Base-by-base conservation (phyloP, 306 rosid species). In the Sicyos baderoa region DNA sequence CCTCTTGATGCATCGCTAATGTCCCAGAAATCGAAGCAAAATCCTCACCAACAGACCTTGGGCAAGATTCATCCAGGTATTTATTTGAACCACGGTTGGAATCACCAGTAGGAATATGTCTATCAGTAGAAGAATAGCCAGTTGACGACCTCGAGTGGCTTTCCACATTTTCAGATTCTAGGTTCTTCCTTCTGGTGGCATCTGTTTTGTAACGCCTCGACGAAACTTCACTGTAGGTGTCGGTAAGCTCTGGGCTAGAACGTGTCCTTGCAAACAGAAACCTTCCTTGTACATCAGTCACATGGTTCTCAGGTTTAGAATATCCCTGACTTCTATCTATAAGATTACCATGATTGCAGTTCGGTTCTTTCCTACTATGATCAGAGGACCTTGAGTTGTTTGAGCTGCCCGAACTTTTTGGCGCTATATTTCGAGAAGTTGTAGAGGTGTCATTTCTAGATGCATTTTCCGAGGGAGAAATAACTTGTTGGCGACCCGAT, bases 221-320 rank as follows among this genome's bases (percentile, higher is more conserved):
- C 64, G 94, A 74, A 80, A 82, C 82, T 78, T 86, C 97, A 68
- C 90, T 83, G 57, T 77, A 88, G 6, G 95, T 74, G 66, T 94
- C 96, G 12, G 95, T 90, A 71, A 94, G 87, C 86, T 94, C 99
- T 27, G 99, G 97, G 76, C 99, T 94, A 66, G 99, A 94, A 12
- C 80, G 96, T 56, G 99, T 94, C 83, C 99, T 86, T n/a, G 88
- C 91, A 85, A 90, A 86, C 49, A 83, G 85, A 77, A 86, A 85
- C 79, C 79, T 83, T 21, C 92, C 96, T 16, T 84, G 95, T 65
- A 82, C 37, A 63, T 88, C 97, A 78, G 68, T 79, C 44, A 72
- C 75, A 68, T 77, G 61, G 69, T 77, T 82, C 60, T 79, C 77
- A 0, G 73, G 62, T 78, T 78, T 84, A 70, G 81, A 48, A 84